Base-by-base conservation (phyloP, 208 protist species). In the Jaenimonas drosophilae region DNA sequence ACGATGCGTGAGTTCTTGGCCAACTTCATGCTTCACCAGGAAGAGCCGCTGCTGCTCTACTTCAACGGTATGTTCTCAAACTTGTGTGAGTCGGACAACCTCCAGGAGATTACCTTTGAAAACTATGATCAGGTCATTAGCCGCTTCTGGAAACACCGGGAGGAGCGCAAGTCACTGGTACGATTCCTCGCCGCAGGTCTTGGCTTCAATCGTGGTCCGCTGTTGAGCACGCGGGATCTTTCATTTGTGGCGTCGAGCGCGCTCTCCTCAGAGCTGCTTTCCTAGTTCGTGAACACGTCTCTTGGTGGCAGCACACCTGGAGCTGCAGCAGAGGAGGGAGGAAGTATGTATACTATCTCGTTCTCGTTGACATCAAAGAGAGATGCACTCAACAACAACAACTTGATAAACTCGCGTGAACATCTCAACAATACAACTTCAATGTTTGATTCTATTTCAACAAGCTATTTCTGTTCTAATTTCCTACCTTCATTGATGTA, bases 251-350 rank as follows among this genome's bases (percentile, higher is more conserved):
- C 73, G 0, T 45, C 79, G 7, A 93, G 85, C 29, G 59, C 65
- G 46, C 90, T 79, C 80, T 74, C 77, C 44, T 90, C 80, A 7
- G 52, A 78, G 20, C 41, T 89, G 29, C 87, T 71, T 77, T 47
- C 34, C 12, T 50, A 7, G 27, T 4, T 7, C 39, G 17, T 16
- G 14, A 29, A n/a, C 16, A 21, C n/a, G 25, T 17, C 7, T 11
- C 9, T 48, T 6, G 11, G 11, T 43, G 38, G 38, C 12, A 11
- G 11, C 17, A 11, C 19, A 23, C 17, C 17, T 43, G 17, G 14
- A 9, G 14, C 17, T 20, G 38, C n/a, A n/a, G n/a, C n/a, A n/a
- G n/a, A n/a, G n/a, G n/a, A n/a, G n/a, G n/a, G n/a, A n/a, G n/a
- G n/a, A n/a, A n/a, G n/a, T n/a, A n/a, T n/a, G n/a, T n/a, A n/a